Evolutionary conservation across 768 basidiomycete species (phyloP), one percentile per base, ranked within the genome.

Genomic region (Psilocybe cubensis): DNA sequence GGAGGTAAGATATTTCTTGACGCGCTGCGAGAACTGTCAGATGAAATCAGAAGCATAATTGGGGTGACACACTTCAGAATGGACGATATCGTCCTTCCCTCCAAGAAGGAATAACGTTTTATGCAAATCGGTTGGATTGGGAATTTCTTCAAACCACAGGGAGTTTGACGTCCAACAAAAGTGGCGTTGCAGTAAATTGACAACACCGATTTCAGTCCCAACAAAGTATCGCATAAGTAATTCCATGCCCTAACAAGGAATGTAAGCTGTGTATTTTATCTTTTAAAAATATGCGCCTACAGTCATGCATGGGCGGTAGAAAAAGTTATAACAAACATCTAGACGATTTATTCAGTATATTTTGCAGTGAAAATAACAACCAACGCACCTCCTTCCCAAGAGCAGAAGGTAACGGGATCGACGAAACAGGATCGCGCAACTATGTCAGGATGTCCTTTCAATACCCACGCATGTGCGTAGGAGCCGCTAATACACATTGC

Each of bases 311-410:
- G 76, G 79, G 6, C 84, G 79, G 70, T 96, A 96, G 51, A 95
- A 76, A 73, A 96, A 96, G 68, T 94, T 94, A 74, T 90, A 91
- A 70, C 94, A 96, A 24, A 96, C 85, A 71, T 94, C 93, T 90
- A 64, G n/a, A 20, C 24, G 54, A n/a, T 24, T 29, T 40, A 44
- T 27, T 41, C 11, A 49, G 43, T 11, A 17, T 18, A n/a, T 10
- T 25, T 21, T n/a, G 8, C 14, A n/a, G 11, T 28, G 9, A 31
- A 40, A n/a, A 20, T 48, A 9, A 35, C 76, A 40, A 35, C 10
- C 9, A 81, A 78, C 83, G 57, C 64, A 89, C 91, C 89, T 58
- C 94, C 94, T 82, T 97, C 95, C 94, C 94, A 98, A 5, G 89
- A 85, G 70, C 93, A 95, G 71, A 95, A 93, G 0, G 89, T 84